phyloP scores from a whole-genome alignment of 331 rosid species.

The Stylosanthes scabra region DNA sequence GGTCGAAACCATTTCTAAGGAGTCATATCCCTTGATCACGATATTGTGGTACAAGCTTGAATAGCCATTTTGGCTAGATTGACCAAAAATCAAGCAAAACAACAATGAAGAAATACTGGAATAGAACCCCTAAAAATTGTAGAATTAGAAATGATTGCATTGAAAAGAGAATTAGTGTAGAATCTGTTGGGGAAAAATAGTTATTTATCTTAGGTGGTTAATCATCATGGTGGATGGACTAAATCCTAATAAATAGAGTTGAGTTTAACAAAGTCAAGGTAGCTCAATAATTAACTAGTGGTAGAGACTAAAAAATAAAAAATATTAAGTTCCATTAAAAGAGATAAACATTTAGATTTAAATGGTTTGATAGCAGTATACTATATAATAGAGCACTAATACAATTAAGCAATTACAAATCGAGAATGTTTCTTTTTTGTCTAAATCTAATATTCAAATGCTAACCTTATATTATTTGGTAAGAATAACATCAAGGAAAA shows the following conservation, averaged over 20 bases:
- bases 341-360: no score
- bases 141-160: neutral
- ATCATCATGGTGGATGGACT: neutral
- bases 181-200: neutral
- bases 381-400: neutral
- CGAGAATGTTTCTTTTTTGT: neutral
- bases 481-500: neutral
- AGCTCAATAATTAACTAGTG: neutral
- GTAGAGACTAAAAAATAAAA: no score
- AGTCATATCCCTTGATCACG: no score
- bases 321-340: neutral
- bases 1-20: no score
- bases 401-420: constrained; percentile 11
- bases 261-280: neutral
- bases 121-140: no score
- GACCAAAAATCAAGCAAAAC: no score
- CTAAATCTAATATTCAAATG: neutral
- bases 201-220: neutral
- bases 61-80: no score
- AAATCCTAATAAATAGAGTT: neutral
- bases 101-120: no score
- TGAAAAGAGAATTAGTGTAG: neutral
- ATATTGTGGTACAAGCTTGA: no score
- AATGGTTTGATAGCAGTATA: neutral
- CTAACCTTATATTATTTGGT: constrained; percentile 17